Conservation (phyloP, 2,329 filamentous ascomycete species). For the Talaromyces sp. region DNA sequence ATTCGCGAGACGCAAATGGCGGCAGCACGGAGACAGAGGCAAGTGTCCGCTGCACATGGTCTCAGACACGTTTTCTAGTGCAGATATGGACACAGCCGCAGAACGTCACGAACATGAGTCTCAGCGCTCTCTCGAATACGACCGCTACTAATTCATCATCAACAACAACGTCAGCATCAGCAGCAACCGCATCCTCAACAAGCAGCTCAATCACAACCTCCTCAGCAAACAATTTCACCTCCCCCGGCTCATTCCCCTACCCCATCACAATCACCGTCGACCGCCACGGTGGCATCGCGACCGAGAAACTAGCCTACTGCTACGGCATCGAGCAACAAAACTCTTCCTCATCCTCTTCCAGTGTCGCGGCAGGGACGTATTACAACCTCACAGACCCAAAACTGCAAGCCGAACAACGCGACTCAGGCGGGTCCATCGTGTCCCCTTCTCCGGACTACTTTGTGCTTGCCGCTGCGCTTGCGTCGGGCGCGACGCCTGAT, state of each 20-base stretch:
- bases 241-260: constrained; percentile 59
- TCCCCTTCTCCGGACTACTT: constrained; percentile 50
- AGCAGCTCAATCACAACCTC: constrained; percentile 15
- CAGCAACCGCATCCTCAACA: constrained; percentile 20
- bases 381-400: constrained; percentile 45
- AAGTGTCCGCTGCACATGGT: constrained; percentile 54
- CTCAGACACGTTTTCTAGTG: constrained; percentile 59
- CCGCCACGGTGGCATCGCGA: constrained; percentile 55
- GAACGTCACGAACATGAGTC: constrained; percentile 25
- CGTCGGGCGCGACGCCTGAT: not conserved
- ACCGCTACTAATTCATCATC: constrained; percentile 14
- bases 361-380: constrained; percentile 41
- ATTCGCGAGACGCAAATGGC: constrained; percentile 48
- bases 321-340: constrained; percentile 52
- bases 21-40: constrained; percentile 48
- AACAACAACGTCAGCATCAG: constrained; percentile 13
- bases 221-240: constrained; percentile 45
- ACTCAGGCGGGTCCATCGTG: constrained; percentile 49
- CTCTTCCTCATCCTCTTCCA: constrained; percentile 39
- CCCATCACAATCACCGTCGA: constrained; percentile 59
- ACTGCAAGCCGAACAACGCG: constrained; percentile 53
- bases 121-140: constrained; percentile 21
- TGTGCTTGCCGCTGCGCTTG: constrained; percentile 21
- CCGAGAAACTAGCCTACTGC: constrained; percentile 58
- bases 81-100: constrained; percentile 59